Evolutionary conservation across 2,329 filamentous ascomycete species (phyloP).

Genomic region (Alternaria sp.): DNA sequence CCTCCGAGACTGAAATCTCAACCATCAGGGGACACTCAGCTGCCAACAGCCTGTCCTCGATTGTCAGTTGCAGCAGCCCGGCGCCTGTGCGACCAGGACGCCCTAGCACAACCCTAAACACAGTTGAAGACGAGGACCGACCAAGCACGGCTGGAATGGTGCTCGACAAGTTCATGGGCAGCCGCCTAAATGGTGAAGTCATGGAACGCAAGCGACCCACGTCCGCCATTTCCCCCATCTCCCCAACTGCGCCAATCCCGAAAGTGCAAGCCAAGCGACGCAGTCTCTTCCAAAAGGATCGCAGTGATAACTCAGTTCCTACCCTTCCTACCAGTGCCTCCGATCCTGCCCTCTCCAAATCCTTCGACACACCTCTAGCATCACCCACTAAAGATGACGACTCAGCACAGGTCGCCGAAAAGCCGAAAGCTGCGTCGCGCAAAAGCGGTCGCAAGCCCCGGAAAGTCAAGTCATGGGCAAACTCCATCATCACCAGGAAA

Average conservation of each 20-base stretch:
- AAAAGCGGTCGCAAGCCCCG: conserved; percentile 65
- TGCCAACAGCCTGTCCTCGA: conserved; percentile 79
- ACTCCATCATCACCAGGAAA: conserved; percentile 70
- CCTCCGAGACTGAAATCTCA: conserved; percentile 76
- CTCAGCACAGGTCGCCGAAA: conserved; percentile 51
- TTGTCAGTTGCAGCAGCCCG: conserved; percentile 66
- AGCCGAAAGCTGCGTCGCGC: conserved; percentile 51
- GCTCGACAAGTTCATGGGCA: conserved; percentile 56
- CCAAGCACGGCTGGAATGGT: conserved; percentile 77
- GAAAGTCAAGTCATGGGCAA: conserved; percentile 77
- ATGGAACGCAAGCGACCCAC: conserved; percentile 44
- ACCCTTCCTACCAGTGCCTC: conserved; percentile 41
- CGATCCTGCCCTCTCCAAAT: conserved; percentile 42
- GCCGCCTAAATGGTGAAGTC: conserved; percentile 31
- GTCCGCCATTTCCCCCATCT: conserved; percentile 42
- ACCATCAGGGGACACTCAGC: conserved; percentile 76
- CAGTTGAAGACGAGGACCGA: conserved; percentile 53
- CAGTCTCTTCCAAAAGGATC: conserved; percentile 58
- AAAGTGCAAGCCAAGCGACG: conserved; percentile 41
- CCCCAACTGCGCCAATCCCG: conserved; percentile 8
- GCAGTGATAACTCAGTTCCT: conserved; percentile 46
- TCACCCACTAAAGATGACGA: conserved; percentile 38
- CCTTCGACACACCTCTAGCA: conserved; percentile 32
- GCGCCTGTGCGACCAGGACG: conserved; percentile 51
- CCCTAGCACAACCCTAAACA: conserved; percentile 43